Percentiles rank a stretch among this genome's conserved stretches.
Evolutionary conservation across 805 yeast genomes (phyloP).

Genomic region (Saturnispora saitoi): DNA sequence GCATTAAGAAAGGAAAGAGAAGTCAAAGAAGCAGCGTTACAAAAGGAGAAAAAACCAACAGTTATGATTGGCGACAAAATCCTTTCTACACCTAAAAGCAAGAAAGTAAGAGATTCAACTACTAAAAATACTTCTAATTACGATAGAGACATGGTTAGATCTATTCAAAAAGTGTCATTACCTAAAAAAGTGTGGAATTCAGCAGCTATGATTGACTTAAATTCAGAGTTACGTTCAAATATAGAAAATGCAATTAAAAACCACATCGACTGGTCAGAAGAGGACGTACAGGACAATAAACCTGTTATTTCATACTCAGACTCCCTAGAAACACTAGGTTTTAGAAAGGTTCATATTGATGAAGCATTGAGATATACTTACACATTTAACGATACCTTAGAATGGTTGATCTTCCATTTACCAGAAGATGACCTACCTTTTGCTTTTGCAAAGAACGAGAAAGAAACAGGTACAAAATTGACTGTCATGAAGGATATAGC

Average conservation of each 20-base stretch:
- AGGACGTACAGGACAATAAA: conserved; percentile 13
- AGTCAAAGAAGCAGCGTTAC: conserved; percentile 38
- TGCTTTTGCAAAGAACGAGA: conserved; percentile 46
- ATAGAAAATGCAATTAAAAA: conserved; percentile 55
- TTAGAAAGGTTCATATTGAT: conserved; percentile 55
- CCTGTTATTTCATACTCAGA: conserved; percentile 10
- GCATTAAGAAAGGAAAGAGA: conserved; percentile 39
- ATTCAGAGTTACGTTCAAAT: conserved; percentile 49
- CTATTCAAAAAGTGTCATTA: conserved; percentile 22
- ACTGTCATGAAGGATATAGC: conserved; percentile 45
- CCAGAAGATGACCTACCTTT: conserved; percentile 92
- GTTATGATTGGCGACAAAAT: conserved; percentile 28
- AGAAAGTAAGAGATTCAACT: neutral
- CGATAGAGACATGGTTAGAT: conserved; percentile 4
- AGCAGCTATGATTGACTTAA: conserved; percentile 60
- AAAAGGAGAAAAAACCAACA: conserved; percentile 42
- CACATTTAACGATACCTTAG: conserved; percentile 45
- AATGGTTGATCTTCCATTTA: conserved; percentile 77
- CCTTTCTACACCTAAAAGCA: neutral
- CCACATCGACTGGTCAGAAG: conserved; percentile 47
- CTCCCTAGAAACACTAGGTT: conserved; percentile 42
- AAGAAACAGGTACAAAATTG: conserved; percentile 50
- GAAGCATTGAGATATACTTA: conserved; percentile 61
- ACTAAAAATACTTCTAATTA: neutral
- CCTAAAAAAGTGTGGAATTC: conserved; percentile 61